Conservation (phyloP, 2,329 filamentous ascomycete genomes). For the Colletotrichum sojae region DNA sequence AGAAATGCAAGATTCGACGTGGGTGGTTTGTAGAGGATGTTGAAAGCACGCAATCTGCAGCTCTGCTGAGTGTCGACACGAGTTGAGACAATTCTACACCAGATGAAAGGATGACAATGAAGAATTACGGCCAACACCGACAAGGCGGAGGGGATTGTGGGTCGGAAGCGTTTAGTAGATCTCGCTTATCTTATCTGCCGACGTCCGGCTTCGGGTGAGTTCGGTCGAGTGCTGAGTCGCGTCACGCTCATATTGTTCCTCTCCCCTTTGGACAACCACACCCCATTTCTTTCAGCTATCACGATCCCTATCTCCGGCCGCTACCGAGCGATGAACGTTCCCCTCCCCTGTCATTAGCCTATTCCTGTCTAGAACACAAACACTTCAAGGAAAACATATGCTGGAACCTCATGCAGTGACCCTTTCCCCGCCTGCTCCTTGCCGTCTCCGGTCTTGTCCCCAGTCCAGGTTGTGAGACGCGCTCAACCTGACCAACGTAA, state of each 20-base stretch:
- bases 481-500: background rate
- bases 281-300: background rate
- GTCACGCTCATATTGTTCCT: background rate
- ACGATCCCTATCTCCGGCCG: too few species aligned
- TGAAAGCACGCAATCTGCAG: background rate
- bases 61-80: too few species aligned
- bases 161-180: background rate
- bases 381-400: too few species aligned
- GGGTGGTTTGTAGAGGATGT: too few species aligned
- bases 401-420: background rate
- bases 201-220: conserved; percentile 13
- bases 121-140: background rate
- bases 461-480: background rate
- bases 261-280: background rate
- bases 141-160: conserved; percentile 12
- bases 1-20: too few species aligned
- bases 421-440: background rate
- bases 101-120: conserved; percentile 1
- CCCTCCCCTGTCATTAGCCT: too few species aligned
- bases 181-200: conserved; percentile 26
- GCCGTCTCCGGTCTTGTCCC: background rate
- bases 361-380: too few species aligned
- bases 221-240: conserved; percentile 27
- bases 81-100: background rate
- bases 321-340: too few species aligned